phyloP scores from a whole-genome alignment of 2,329 filamentous ascomycete genomes.

The Phaeophleospora eucalypticola region DNA sequence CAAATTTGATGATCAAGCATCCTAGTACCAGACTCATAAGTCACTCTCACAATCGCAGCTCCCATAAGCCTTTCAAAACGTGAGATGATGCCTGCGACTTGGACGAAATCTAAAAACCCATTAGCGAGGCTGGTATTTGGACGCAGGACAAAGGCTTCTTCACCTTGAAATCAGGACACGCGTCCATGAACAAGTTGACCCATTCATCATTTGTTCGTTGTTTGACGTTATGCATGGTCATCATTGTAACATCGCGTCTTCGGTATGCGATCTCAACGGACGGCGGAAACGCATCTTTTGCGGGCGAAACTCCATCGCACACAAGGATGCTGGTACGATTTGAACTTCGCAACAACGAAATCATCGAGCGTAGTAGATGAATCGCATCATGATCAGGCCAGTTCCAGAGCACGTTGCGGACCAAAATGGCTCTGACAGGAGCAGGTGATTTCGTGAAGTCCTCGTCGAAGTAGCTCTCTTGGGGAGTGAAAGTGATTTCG shows the following conservation, averaged over 20 bases:
- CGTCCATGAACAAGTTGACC: background rate
- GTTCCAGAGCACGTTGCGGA: constrained; percentile 6
- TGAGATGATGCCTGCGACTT: background rate
- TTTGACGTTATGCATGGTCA: constrained; percentile 8
- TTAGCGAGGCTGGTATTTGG: no score
- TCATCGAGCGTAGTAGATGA: background rate
- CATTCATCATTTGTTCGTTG: constrained; percentile 1
- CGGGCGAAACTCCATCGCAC: constrained; percentile 3
- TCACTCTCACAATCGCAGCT: background rate
- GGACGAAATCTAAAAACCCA: no score
- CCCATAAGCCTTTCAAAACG: constrained; percentile 5
- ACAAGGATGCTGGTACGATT: constrained; percentile 1
- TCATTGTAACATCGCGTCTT: constrained; percentile 5
- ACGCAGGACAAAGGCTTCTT: no score
- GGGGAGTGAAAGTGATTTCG: background rate
- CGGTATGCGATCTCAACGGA: constrained; percentile 3
- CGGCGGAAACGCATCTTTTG: background rate
- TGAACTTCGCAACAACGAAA: no score
- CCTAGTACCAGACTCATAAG: no score
- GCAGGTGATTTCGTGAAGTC: background rate
- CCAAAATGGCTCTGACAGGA: background rate
- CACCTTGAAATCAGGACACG: constrained; percentile 1
- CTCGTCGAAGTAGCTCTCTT: background rate
- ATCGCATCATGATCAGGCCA: constrained; percentile 2
- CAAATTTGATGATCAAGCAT: no score